Evolutionary conservation across 2,329 filamentous ascomycete genomes (phyloP).

Genomic region (Aspergillus eucalypticola): DNA sequence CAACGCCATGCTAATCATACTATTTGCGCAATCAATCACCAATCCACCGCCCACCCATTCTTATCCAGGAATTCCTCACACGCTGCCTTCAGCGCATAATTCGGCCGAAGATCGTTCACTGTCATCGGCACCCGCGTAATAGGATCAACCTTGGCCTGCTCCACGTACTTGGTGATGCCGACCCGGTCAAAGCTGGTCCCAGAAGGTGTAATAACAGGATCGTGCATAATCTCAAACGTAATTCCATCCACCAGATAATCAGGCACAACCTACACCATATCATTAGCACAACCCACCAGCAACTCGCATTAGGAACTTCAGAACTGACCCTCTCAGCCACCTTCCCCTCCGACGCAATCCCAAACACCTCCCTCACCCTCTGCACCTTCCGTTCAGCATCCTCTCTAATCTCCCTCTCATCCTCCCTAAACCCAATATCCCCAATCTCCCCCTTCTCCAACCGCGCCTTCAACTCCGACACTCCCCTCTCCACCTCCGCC

Average conservation of each 20-base stretch:
- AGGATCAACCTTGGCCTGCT: slow-evolving; percentile 73
- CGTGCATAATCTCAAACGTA: slow-evolving; percentile 54
- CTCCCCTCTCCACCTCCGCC: slow-evolving; percentile 40
- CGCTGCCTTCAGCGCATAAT: slow-evolving; percentile 76
- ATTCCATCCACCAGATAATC: slow-evolving; percentile 53
- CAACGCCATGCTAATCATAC: slow-evolving; percentile 7
- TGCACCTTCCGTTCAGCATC: slow-evolving; percentile 51
- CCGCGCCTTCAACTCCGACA: slow-evolving; percentile 37
- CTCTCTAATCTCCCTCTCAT: slow-evolving; percentile 58
- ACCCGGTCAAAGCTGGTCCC: slow-evolving; percentile 89
- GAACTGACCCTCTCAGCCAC: slow-evolving; percentile 45
- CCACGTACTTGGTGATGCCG: slow-evolving; percentile 82
- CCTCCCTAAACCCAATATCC: slow-evolving; percentile 69
- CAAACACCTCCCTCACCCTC: slow-evolving; percentile 47
- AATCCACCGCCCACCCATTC: slow-evolving; percentile 93
- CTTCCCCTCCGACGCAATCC: slow-evolving; percentile 43
- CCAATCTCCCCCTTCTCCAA: slow-evolving; percentile 48
- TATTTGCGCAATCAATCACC: slow-evolving; percentile 51
- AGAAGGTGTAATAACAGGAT: slow-evolving; percentile 62
- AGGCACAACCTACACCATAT: slow-evolving; percentile 42
- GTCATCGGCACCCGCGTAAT: slow-evolving; percentile 75
- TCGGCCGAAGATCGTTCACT: slow-evolving; percentile 72
- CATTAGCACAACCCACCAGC: slow-evolving; percentile 10
- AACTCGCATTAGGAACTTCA: neutral
- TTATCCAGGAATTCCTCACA: slow-evolving; percentile 81